Base-by-base conservation (phyloP, 75 land plant genomes). In the Cupressus sempervirens region DNA sequence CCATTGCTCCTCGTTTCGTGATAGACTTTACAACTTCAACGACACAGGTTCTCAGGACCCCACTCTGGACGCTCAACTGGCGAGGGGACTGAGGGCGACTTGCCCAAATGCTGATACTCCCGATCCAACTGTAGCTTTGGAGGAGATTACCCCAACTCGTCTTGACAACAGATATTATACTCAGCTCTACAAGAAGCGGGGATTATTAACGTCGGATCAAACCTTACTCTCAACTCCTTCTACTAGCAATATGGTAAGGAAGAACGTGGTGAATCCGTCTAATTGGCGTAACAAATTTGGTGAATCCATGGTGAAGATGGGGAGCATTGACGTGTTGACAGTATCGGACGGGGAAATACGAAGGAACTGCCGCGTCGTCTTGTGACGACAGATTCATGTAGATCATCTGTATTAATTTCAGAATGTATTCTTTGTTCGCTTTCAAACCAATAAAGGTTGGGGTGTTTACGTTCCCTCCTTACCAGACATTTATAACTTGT, bases 131-230 rank as follows among this genome's bases (percentile, higher is more conserved):
- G 86, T 85, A 34, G 38, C 82, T 7, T 72, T 87, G 83, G 86
- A 89, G 26, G 43, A 23, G 26, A 45, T 70, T 13, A 89, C 90
- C n/a, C 86, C 90, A 6, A n/a, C 3, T 8, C 20, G 18, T 5
- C 67, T 89, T 26, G 90, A 89, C 58, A 84, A 84, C 23, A 62
- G 20, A 32, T 89, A 87, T 43, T 89, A 82, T 75, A 16, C 30
- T 50, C 81, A 89, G 29, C 74, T 89, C 74, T 82, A 77, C 7
- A 53, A 4, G 20, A 67, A 79, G 1, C 74, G 79, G 18, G 90
- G 84, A 0, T 7, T 89, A 80, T 65, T 89, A 40, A n/a, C 70
- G n/a, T 89, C 90, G 16, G 90, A 89, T 81, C 82, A 53, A 15
- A 81, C 86, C 6, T 56, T 85, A 26, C 26, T 54, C 35, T 34